phyloP scores from a whole-genome alignment of 2,329 filamentous ascomycete genomes.

The Akanthomyces muscarius region DNA sequence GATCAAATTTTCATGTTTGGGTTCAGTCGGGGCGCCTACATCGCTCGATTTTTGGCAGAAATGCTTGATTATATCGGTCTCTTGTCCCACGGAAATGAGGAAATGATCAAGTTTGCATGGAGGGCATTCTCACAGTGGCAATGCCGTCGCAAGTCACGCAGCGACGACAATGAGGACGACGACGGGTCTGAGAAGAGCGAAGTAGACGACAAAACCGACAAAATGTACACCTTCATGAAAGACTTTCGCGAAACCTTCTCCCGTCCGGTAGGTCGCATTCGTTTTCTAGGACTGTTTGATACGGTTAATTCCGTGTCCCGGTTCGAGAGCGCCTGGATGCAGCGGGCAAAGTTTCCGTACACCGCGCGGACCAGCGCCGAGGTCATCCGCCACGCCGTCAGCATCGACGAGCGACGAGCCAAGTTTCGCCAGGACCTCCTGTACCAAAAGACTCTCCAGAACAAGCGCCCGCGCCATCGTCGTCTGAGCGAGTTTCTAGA shows the following conservation, averaged over 20 bases:
- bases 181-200: constrained; percentile 34
- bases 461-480: constrained; percentile 21
- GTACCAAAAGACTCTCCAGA: constrained; percentile 40
- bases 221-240: constrained; percentile 70
- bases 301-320: constrained; percentile 76
- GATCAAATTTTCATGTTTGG: constrained; percentile 70
- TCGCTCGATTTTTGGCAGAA: constrained; percentile 71
- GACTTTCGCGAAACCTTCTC: constrained; percentile 79
- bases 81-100: constrained; percentile 76
- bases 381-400: constrained; percentile 65
- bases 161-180: constrained; percentile 49
- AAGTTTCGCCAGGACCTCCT: constrained; percentile 70
- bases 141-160: constrained; percentile 62
- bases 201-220: constrained; percentile 29
- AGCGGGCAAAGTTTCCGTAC: constrained; percentile 72
- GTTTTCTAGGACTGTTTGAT: constrained; percentile 76
- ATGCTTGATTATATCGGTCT: constrained; percentile 83
- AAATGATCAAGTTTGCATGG: constrained; percentile 81
- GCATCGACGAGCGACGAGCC: constrained; percentile 66
- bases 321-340: constrained; percentile 75
- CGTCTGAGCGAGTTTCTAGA: constrained; percentile 23
- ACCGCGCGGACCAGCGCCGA: constrained; percentile 54
- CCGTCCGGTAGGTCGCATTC: constrained; percentile 67
- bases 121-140: constrained; percentile 76
- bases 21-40: constrained; percentile 69